Conservation (phyloP, 2,329 filamentous ascomycete genomes). For the Onygena corvina region DNA sequence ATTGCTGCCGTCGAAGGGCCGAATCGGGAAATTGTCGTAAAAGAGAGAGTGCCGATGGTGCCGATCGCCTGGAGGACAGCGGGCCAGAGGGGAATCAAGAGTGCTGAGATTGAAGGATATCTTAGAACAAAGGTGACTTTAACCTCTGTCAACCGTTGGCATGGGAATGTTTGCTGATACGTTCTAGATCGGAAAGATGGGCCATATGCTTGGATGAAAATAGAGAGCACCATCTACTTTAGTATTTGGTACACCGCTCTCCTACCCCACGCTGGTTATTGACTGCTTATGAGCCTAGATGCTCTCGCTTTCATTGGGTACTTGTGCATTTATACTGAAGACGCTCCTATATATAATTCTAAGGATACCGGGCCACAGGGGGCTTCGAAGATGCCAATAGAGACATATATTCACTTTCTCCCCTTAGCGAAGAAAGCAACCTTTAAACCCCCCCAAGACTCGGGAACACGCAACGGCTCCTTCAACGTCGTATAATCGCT, state of each 20-base stretch:
- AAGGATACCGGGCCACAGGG: no score
- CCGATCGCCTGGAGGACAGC: conserved; percentile 81
- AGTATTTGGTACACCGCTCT: no score
- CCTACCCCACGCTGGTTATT: no score
- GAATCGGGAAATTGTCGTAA: conserved; percentile 73
- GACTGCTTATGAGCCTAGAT: no score
- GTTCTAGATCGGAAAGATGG: conserved; percentile 70
- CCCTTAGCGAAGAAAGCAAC: conserved; percentile 15
- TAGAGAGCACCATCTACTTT: no score
- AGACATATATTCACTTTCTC: conserved; percentile 8
- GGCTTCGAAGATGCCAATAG: no score
- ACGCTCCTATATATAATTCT: no score
- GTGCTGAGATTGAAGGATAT: conserved; percentile 85
- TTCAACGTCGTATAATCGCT: conserved; percentile 12
- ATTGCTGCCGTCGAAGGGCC: conserved; percentile 88
- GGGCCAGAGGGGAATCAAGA: conserved; percentile 64
- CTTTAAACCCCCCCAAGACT: conserved; percentile 3
- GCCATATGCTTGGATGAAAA: conserved; percentile 52
- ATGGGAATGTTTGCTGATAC: not conserved
- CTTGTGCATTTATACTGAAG: no score
- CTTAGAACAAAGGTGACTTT: conserved; percentile 74
- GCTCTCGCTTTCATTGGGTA: no score
- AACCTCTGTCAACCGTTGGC: conserved; percentile 2
- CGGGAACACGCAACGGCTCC: conserved; percentile 11
- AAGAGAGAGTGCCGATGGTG: conserved; percentile 87